Base-by-base conservation (phyloP, 2,329 filamentous ascomycete species). In the Arthrobotrys iridis region DNA sequence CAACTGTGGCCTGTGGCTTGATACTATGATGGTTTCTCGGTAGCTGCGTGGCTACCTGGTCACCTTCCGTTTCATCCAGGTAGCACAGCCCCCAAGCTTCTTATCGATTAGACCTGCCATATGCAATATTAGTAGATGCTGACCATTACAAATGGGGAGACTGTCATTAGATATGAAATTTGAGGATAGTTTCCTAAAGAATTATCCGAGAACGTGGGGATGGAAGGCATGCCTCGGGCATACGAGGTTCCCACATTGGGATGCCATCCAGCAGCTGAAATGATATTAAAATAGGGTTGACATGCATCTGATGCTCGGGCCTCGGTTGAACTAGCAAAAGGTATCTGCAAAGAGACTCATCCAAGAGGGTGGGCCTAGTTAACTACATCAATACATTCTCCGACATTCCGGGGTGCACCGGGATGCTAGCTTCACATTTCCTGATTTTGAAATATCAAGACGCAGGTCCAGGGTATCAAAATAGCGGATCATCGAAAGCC, bases 71-170 rank as follows among this genome's bases (percentile, higher is more conserved):
- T 50, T 60, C 45, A 41, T 33, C 33, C 24, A 43, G 22, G 13
- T 18, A 13, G 50, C 68, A 73, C 59, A 73, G 68, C 70, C 70
- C 40, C 64, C 28, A 35, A 50, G 8, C 30, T 55, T 24, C 60
- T 74, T 74, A 74, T 74, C 70, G 70, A 74, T 74, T 67, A 74
- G 52, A 48, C 33, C 15, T 37, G 28, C 48, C 28, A 55, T 50
- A 50, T 24, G 6, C 5, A 55, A 37, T n/a, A n/a, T 37, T 40
- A 24, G 6, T 30, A 24, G 59, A 48, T 63, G 57, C 59, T 52
- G 59, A 58, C 48, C 18, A 57, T 28, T 40, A n/a, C 20, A 15
- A 48, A 46, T 40, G 50, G 46, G 30, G 18, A 2, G 28, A 15
- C 45, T 64, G 37, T 57, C 58, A 64, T 63, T 64, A 50, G 66